Conservation (phyloP, 1,284 basidiomycete genomes). For the Puccinia polysora region DNA sequence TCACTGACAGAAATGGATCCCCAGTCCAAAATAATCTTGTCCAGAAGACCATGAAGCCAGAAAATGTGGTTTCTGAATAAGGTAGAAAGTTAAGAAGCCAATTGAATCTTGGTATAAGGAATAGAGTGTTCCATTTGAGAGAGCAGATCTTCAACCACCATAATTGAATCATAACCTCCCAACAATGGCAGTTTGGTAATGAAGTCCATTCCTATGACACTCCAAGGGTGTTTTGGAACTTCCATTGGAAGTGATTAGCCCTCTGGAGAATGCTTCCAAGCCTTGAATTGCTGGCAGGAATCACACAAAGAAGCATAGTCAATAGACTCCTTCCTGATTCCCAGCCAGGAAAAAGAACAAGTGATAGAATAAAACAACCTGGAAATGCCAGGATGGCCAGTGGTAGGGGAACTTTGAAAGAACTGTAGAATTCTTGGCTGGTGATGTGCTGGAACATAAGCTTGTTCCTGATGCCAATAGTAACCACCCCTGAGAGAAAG, state of each 20-base stretch:
- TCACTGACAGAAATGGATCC: background rate
- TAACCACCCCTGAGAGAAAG: background rate
- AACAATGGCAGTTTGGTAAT: conserved; percentile 15
- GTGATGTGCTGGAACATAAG: background rate
- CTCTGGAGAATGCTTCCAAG: background rate
- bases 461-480: background rate
- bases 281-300: background rate
- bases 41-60: conserved; percentile 1
- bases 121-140: conserved; percentile 10
- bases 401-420: background rate
- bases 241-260: background rate
- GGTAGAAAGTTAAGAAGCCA: background rate
- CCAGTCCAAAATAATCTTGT: background rate
- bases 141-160: conserved; percentile 11
- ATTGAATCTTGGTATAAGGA: background rate
- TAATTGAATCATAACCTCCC: conserved; percentile 13
- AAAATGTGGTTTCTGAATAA: background rate
- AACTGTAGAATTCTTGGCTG: background rate
- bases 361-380: background rate
- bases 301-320: conserved; percentile 9
- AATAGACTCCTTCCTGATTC: background rate
- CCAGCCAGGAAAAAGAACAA: conserved; percentile 5
- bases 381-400: conserved; percentile 9
- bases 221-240: conserved; percentile 14
- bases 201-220: conserved; percentile 22